Percentiles rank a stretch among this genome's conserved stretches.
Evolutionary conservation across 352 stramenopile species (phyloP).

Genomic region (Phytophthora hybrid): DNA sequence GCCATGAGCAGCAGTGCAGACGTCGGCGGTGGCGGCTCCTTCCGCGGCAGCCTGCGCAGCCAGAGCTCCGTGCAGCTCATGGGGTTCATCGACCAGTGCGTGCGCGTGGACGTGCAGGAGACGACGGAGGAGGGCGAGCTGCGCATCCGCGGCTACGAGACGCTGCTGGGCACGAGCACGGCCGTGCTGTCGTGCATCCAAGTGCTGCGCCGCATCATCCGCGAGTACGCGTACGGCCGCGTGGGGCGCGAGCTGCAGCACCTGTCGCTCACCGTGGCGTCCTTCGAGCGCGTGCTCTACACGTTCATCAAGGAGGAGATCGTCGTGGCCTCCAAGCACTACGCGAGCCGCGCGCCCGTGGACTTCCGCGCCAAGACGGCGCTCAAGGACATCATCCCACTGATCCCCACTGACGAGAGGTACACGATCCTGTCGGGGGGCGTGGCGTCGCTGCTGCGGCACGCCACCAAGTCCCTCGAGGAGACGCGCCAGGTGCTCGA

Average conservation of each 20-base stretch:
- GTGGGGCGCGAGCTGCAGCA: slow-evolving; percentile 88
- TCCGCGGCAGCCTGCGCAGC: slow-evolving; percentile 55
- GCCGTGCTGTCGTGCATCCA: slow-evolving; percentile 83
- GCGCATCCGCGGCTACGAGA: slow-evolving; percentile 78
- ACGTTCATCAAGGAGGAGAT: slow-evolving; percentile 92
- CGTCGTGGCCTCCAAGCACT: slow-evolving; percentile 80
- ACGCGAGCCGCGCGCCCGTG: slow-evolving; percentile 55
- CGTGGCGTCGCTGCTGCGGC: slow-evolving; percentile 77
- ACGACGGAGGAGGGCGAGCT: slow-evolving; percentile 74
- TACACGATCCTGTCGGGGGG: slow-evolving; percentile 87
- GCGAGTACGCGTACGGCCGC: slow-evolving; percentile 83
- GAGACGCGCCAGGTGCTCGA: slow-evolving; percentile 84
- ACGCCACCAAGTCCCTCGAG: slow-evolving; percentile 85
- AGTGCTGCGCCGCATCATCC: slow-evolving; percentile 85
- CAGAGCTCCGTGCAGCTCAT: slow-evolving; percentile 88
- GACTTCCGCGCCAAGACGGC: slow-evolving; percentile 85
- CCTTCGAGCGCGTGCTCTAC: slow-evolving; percentile 87
- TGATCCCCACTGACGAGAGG: slow-evolving; percentile 83
- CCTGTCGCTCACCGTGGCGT: slow-evolving; percentile 85
- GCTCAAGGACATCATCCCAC: slow-evolving; percentile 89
- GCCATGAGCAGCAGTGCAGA: not conserved
- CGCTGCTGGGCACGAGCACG: slow-evolving; percentile 71
- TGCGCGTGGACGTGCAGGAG: slow-evolving; percentile 53
- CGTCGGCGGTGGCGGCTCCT: slow-evolving; percentile 14
- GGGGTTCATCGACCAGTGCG: slow-evolving; percentile 77